A percentile compares a stretch with the other conserved stretches of the same genome.
Conservation (phyloP, 1,284 basidiomycete species). For the Apiotrichum porosum region DNA sequence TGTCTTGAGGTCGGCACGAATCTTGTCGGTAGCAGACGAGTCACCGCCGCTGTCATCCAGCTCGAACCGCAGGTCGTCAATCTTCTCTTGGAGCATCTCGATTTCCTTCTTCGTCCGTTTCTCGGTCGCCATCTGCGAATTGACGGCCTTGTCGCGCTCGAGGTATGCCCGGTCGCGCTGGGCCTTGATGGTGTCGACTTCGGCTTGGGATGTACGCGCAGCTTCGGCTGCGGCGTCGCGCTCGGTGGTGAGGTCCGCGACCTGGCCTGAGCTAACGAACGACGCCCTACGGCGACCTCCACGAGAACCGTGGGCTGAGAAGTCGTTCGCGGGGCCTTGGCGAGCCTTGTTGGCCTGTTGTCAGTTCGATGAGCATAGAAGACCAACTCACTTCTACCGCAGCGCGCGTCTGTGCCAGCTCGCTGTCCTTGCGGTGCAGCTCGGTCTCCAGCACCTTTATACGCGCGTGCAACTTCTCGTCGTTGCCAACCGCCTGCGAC, state of each 20-base stretch:
- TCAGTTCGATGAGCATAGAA: not conserved
- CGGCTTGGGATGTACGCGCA: not conserved
- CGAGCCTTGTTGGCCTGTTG: not conserved
- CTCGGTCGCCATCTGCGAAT: slow-evolving; percentile 44
- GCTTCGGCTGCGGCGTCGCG: slow-evolving; percentile 10
- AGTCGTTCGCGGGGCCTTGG: slow-evolving; percentile 17
- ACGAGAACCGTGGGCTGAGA: too few relatives aligned
- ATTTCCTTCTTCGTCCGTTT: slow-evolving; percentile 29
- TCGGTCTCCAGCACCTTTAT: slow-evolving; percentile 32
- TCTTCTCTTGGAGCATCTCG: slow-evolving; percentile 30
- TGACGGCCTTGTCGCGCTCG: slow-evolving; percentile 42
- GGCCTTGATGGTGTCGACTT: slow-evolving; percentile 17
- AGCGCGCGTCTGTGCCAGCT: slow-evolving; percentile 19
- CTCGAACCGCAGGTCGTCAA: slow-evolving; percentile 42
- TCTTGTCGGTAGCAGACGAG: slow-evolving; percentile 22
- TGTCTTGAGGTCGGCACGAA: slow-evolving; percentile 6
- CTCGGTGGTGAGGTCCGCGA: slow-evolving; percentile 26
- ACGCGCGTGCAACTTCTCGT: slow-evolving; percentile 18
- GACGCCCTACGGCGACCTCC: too few relatives aligned
- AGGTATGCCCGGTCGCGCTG: not conserved
- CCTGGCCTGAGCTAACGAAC: slow-evolving; percentile 21
- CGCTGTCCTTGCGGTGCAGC: slow-evolving; percentile 20
- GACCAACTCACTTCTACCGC: slow-evolving; percentile 20
- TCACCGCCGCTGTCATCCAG: slow-evolving; percentile 28
- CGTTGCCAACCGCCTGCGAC: slow-evolving; percentile 2